Conservation (phyloP, 768 basidiomycete genomes). For the Daedaleopsis nitida region DNA sequence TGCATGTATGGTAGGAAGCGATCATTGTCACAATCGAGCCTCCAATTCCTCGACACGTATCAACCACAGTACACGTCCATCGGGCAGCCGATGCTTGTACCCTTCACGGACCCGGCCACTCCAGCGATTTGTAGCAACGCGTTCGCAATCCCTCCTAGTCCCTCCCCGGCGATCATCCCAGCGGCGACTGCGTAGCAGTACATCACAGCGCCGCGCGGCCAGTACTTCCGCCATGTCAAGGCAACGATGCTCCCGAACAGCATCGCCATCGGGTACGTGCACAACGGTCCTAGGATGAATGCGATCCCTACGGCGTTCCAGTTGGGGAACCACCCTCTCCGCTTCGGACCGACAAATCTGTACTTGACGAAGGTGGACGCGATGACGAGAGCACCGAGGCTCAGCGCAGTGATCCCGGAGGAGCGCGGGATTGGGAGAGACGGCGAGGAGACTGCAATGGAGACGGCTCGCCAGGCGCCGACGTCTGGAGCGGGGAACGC, state of each 20-base stretch:
- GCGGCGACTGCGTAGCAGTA: conserved; percentile 41
- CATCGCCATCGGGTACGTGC: conserved; percentile 27
- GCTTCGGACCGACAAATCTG: conserved; percentile 10
- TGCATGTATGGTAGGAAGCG: no score
- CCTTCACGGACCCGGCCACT: conserved; percentile 29
- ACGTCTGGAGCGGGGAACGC: conserved; percentile 28
- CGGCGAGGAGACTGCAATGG: conserved; percentile 21
- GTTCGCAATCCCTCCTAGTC: conserved; percentile 38
- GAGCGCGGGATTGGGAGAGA: conserved; percentile 24
- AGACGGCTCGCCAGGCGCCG: conserved; percentile 23
- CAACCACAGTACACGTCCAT: conserved; percentile 32
- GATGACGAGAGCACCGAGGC: conserved; percentile 16
- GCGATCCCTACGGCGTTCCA: conserved; percentile 28
- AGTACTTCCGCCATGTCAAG: conserved; percentile 17
- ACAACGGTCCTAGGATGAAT: conserved; percentile 23
- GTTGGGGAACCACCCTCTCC: conserved; percentile 23
- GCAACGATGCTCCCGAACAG: conserved; percentile 22
- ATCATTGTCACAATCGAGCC: no score
- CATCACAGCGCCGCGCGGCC: conserved; percentile 14
- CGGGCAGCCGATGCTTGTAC: conserved; percentile 34
- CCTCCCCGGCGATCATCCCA: conserved; percentile 43
- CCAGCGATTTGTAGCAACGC: conserved; percentile 34
- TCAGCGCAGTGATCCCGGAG: conserved; percentile 21
- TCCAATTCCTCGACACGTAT: no score
- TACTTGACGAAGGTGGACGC: conserved; percentile 21